Evolutionary conservation across 2,329 filamentous ascomycete species (phyloP).

Genomic region (Lizonia empirigonia): DNA sequence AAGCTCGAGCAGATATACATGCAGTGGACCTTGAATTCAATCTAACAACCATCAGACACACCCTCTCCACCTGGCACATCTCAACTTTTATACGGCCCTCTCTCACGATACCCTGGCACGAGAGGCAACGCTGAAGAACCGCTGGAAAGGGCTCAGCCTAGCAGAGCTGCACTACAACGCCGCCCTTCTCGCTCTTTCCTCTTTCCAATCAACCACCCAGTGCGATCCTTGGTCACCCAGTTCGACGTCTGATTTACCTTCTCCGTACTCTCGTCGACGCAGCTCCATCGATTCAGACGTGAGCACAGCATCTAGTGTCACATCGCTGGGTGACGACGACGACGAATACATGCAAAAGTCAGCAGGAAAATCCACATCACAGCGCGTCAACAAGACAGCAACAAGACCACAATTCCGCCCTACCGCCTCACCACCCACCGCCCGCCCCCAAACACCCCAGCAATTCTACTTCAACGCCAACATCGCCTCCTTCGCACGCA

Average conservation of each 20-base stretch:
- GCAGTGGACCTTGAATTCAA: neutral
- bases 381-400: conserved; percentile 11
- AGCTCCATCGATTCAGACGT: conserved; percentile 7
- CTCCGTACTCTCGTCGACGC: conserved; percentile 4
- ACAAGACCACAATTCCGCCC: conserved; percentile 7
- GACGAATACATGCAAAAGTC: conserved; percentile 12
- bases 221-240: conserved; percentile 6
- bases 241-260: neutral
- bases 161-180: conserved; percentile 45
- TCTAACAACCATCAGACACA: conserved; percentile 33
- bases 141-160: conserved; percentile 37
- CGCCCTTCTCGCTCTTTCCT: conserved; percentile 26
- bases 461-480: conserved; percentile 33
- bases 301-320: conserved; percentile 31
- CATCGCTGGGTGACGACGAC: conserved; percentile 23
- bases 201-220: neutral
- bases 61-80: conserved; percentile 41
- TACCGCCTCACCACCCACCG: conserved; percentile 10
- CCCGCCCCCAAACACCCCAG: conserved; percentile 13
- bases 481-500: conserved; percentile 32
- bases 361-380: neutral
- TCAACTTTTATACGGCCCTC: conserved; percentile 48
- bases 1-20: neutral
- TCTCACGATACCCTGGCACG: conserved; percentile 47
- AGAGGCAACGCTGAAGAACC: conserved; percentile 40